Conservation (phyloP, 31 red algal genomes). For the Endocladia muricata region DNA sequence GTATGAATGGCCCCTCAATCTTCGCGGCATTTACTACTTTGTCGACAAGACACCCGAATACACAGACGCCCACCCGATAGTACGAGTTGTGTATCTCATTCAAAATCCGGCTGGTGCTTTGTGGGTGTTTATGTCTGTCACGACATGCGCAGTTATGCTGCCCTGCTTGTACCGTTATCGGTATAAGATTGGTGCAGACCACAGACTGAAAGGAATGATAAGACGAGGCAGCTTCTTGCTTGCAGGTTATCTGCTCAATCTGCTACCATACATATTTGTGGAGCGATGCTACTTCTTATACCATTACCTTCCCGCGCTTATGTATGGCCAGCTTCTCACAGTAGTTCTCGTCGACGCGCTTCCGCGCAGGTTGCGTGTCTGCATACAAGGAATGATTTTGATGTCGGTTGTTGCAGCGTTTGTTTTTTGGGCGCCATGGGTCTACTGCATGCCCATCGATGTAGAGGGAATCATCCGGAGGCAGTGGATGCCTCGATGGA, state of each 20-base stretch:
- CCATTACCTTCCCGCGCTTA: slow-evolving; percentile 93
- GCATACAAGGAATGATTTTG: not conserved
- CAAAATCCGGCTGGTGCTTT: slow-evolving; percentile 71
- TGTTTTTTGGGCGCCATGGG: slow-evolving; percentile 77
- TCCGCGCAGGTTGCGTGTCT: slow-evolving; percentile 10
- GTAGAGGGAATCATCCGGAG: not conserved
- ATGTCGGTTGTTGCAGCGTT: slow-evolving; percentile 45
- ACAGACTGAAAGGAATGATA: not conserved
- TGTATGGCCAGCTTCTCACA: slow-evolving; percentile 61
- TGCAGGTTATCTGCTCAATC: slow-evolving; percentile 73
- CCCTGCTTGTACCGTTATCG: slow-evolving; percentile 42
- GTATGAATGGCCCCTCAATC: slow-evolving; percentile 81
- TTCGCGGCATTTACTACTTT: slow-evolving; percentile 70
- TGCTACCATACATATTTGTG: slow-evolving; percentile 87
- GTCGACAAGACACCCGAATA: slow-evolving; percentile 24
- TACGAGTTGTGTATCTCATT: slow-evolving; percentile 59
- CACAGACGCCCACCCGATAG: slow-evolving; percentile 8
- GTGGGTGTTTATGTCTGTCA: slow-evolving; percentile 29
- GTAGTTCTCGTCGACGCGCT: slow-evolving; percentile 69
- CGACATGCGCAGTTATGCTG: not conserved
- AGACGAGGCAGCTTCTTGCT: slow-evolving; percentile 40
- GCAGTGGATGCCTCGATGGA: slow-evolving; percentile 64
- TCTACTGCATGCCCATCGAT: slow-evolving; percentile 55
- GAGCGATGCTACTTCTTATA: slow-evolving; percentile 83
- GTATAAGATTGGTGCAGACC: not conserved